Percentiles rank a stretch among this genome's conserved stretches.
These are phyloP conservation scores for Rubus parviflorus DNA, from an alignment of 306 rosid species.

Conservation along the genomic window DNA sequence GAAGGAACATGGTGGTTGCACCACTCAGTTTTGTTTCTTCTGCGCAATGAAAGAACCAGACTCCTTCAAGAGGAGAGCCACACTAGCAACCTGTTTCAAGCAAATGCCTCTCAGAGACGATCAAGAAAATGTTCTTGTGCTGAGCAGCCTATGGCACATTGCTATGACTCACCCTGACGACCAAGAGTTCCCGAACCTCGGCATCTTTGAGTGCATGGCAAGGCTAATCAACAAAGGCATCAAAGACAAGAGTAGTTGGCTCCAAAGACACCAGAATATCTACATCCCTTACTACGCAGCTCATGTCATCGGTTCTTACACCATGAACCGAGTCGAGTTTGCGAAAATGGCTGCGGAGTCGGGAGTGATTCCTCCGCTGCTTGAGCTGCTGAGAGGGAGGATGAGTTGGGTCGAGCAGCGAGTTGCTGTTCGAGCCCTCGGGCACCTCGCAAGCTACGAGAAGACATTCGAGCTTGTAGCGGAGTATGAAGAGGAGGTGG, in stretches of 20 bases:
- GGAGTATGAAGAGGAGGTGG: constrained; percentile 44
- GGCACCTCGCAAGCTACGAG: constrained; percentile 73
- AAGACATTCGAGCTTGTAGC: constrained; percentile 53
- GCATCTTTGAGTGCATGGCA: constrained; percentile 78
- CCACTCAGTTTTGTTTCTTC: constrained; percentile 56
- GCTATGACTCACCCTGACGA: constrained; percentile 77
- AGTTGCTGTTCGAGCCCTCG: constrained; percentile 70
- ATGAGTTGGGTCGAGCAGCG: constrained; percentile 82
- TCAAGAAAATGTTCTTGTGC: constrained; percentile 48
- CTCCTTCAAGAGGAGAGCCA: constrained; percentile 35
- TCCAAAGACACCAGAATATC: constrained; percentile 55
- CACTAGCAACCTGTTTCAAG: constrained; percentile 42
- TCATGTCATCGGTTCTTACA: constrained; percentile 82
- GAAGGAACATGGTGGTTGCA: constrained; percentile 37
- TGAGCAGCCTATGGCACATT: constrained; percentile 61
- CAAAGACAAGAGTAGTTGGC: constrained; percentile 47
- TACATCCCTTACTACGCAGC: constrained; percentile 86
- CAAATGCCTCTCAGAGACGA: constrained; percentile 45
- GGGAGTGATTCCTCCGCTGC: constrained; percentile 61
- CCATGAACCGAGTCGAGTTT: constrained; percentile 63
- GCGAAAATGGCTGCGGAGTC: constrained; percentile 58
- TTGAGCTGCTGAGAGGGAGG: constrained; percentile 61
- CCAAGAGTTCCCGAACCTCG: constrained; percentile 68
- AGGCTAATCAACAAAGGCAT: constrained; percentile 51
- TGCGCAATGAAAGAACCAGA: constrained; percentile 63